phyloP scores from a whole-genome alignment of 192 early-diverging fungal species.

The Glomus cerebriforme region DNA sequence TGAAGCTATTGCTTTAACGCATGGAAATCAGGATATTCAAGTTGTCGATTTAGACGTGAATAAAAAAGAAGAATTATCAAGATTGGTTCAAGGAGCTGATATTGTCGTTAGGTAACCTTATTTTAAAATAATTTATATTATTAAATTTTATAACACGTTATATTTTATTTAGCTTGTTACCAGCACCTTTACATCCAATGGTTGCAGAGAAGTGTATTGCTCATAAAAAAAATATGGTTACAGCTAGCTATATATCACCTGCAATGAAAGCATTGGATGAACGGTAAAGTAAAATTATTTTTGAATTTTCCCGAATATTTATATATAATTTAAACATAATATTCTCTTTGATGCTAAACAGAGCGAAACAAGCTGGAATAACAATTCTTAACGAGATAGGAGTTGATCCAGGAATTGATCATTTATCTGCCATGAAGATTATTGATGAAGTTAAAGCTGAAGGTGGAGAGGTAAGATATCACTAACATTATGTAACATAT shows the following conservation, averaged over 20 bases:
- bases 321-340: neutral
- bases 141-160: neutral
- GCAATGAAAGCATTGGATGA: slow-evolving; percentile 82
- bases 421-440: slow-evolving; percentile 94
- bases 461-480: slow-evolving; percentile 56
- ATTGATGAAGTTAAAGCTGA: slow-evolving; percentile 82
- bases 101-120: slow-evolving; percentile 75
- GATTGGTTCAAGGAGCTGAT: slow-evolving; percentile 72
- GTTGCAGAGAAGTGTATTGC: slow-evolving; percentile 78
- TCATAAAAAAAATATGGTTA: slow-evolving; percentile 90
- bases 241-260: slow-evolving; percentile 92
- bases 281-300: slow-evolving; percentile 42
- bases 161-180: slow-evolving; percentile 66
- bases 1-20: slow-evolving; percentile 73
- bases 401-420: slow-evolving; percentile 97
- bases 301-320: neutral
- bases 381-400: slow-evolving; percentile 98
- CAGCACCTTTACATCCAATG: slow-evolving; percentile 81
- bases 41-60: slow-evolving; percentile 73
- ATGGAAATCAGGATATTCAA: slow-evolving; percentile 59
- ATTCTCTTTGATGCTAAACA: slow-evolving; percentile 26
- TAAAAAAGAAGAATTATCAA: slow-evolving; percentile 58
- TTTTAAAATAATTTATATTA: neutral
- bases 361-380: slow-evolving; percentile 78
- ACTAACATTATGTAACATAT: neutral